phyloP scores from a whole-genome alignment of 2,329 filamentous ascomycete genomes.

The Dactylonectria estremocensis region DNA sequence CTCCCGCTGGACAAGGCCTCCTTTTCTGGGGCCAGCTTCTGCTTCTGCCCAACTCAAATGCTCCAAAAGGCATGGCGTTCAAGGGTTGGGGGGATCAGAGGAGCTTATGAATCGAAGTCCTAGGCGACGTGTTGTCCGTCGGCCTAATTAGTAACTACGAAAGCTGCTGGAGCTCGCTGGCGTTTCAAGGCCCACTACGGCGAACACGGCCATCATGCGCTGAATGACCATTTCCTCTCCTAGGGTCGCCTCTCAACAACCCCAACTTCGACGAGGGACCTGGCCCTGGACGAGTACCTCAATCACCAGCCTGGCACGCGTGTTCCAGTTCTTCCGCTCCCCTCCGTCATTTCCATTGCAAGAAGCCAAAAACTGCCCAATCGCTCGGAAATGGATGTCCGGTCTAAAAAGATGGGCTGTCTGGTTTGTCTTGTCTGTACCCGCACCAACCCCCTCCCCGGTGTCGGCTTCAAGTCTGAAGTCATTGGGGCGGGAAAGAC shows the following conservation, averaged over 20 bases:
- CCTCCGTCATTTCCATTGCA: conserved; percentile 10
- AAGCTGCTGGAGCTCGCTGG: conserved; percentile 15
- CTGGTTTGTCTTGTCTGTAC: conserved; percentile 30
- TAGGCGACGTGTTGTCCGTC: conserved; percentile 2
- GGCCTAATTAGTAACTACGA: conserved; percentile 27
- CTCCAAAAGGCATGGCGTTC: conserved; percentile 16
- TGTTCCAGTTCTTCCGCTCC: conserved; percentile 13
- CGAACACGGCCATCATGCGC: background rate
- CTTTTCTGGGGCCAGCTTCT: conserved; percentile 8
- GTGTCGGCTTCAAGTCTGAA: conserved; percentile 46
- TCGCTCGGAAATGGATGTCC: conserved; percentile 45
- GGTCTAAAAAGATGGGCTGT: conserved; percentile 29
- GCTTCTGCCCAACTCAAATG: conserved; percentile 14
- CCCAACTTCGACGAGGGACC: conserved; percentile 29
- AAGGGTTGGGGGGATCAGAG: conserved; percentile 7
- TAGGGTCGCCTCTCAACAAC: conserved; percentile 24
- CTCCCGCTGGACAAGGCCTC: conserved; percentile 32
- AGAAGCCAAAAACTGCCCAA: conserved; percentile 28
- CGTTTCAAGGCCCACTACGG: conserved; percentile 21
- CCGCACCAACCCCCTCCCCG: conserved; percentile 45
- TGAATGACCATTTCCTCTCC: conserved; percentile 12
- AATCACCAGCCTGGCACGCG: conserved; percentile 36
- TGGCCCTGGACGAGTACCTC: conserved; percentile 28
- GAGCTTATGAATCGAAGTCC: conserved; percentile 20
- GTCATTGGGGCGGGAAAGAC: conserved; percentile 45